These are phyloP conservation scores for Trifolium subterraneum DNA, from an alignment of 306 rosid genomes.

Conservation along the genomic window DNA sequence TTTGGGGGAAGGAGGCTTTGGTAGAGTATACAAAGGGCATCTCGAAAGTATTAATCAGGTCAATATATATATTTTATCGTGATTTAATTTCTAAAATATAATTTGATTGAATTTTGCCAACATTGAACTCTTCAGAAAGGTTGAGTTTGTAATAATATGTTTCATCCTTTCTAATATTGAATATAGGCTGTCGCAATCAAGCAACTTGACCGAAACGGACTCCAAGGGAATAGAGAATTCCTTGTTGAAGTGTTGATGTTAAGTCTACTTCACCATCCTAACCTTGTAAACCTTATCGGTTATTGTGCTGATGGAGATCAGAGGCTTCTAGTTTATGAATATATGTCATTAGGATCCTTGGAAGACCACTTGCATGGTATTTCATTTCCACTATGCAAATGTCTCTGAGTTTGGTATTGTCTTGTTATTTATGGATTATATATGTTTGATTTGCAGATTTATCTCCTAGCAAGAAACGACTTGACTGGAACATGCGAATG, in stretches of 20 bases:
- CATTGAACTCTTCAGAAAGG: slow-evolving; percentile 2
- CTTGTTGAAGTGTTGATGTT: slow-evolving; percentile 97
- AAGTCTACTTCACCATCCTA: slow-evolving; percentile 91
- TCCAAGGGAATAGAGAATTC: slow-evolving; percentile 96
- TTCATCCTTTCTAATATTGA: slow-evolving; percentile 42
- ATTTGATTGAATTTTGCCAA: slow-evolving; percentile 13
- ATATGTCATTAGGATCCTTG: slow-evolving; percentile 86
- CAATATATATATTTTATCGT: slow-evolving; percentile 38
- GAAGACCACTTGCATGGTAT: slow-evolving; percentile 94
- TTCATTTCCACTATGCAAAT: slow-evolving; percentile 18
- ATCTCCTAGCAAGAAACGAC: slow-evolving; percentile 68
- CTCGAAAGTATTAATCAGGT: slow-evolving; percentile 78
- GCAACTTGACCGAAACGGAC: slow-evolving; percentile 94
- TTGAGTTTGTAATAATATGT: slow-evolving; percentile 31
- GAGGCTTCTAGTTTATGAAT: slow-evolving; percentile 96
- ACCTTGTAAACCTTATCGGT: slow-evolving; percentile 91
- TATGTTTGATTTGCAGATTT: slow-evolving; percentile 63
- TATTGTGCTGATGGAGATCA: slow-evolving; percentile 99
- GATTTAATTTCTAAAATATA: slow-evolving; percentile 9
- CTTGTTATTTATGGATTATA: slow-evolving; percentile 19
- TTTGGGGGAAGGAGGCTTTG: slow-evolving; percentile 94
- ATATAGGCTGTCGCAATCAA: slow-evolving; percentile 92
- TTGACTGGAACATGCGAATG: slow-evolving; percentile 93
- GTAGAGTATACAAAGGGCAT: slow-evolving; percentile 89
- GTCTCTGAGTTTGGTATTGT: not conserved